Evolutionary conservation across 176 grass and related monocot species (phyloP).

Genomic region (Elymus sibiricus): DNA sequence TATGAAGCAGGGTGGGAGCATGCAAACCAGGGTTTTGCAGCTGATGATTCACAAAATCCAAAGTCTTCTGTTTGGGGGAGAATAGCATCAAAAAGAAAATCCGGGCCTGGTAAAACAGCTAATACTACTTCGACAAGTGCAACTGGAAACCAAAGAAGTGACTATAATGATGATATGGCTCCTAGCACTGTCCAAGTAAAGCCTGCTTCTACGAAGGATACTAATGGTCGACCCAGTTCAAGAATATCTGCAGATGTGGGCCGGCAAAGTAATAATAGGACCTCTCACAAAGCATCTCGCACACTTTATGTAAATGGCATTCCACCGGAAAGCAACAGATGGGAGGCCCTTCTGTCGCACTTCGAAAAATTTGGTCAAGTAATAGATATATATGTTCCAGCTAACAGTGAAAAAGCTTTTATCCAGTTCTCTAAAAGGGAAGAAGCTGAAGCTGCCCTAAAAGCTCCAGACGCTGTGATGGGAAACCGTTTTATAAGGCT

Average conservation of each 20-base stretch:
- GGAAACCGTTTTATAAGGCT: constrained; percentile 99
- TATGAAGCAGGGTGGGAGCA: constrained; percentile 40
- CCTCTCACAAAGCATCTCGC: constrained; percentile 82
- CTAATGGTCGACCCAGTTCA: constrained; percentile 31
- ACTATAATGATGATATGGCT: constrained; percentile 33
- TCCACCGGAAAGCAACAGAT: constrained; percentile 76
- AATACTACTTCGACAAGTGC: constrained; percentile 34
- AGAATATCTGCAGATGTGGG: constrained; percentile 43
- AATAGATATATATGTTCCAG: constrained; percentile 95
- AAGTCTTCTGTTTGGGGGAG: constrained; percentile 85
- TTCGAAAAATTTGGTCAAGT: constrained; percentile 90
- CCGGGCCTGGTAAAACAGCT: constrained; percentile 31
- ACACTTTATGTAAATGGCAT: constrained; percentile 93
- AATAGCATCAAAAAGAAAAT: constrained; percentile 53
- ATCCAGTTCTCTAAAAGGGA: constrained; percentile 95
- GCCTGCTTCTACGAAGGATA: constrained; percentile 30
- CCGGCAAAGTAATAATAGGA: constrained; percentile 42
- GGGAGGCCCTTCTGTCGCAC: constrained; percentile 69
- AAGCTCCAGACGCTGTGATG: constrained; percentile 96
- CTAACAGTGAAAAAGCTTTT: constrained; percentile 86
- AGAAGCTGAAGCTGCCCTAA: constrained; percentile 92
- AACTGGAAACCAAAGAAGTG: constrained; percentile 38
- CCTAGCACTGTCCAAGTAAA: constrained; percentile 38
- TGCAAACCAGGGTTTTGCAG: constrained; percentile 24
- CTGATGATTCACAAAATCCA: constrained; percentile 38